Evolutionary conservation across 495 filamentous ascomycete genomes (phyloP), one percentile per base, ranked within the genome.

Genomic region (Penicillium odoratum): DNA sequence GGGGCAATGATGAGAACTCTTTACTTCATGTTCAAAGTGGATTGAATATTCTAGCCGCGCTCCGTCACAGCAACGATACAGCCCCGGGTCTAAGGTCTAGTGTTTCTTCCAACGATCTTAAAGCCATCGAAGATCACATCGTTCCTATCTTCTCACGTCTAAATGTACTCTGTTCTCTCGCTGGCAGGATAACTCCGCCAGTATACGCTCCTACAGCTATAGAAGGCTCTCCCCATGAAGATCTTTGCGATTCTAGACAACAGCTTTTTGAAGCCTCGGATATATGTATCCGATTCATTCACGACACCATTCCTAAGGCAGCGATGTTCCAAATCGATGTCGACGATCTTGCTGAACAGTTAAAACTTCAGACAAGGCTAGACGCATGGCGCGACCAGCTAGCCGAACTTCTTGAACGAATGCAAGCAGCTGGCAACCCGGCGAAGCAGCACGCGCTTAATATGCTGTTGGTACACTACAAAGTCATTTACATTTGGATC

Each of bases 121-220:
- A 51, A 38, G n/a, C 31, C 31, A 51, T 51, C 48, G 48, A 51
- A 51, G 48, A 36, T 51, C 30, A 51, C 7, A 51, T 51, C n/a
- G 4, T 51, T 40, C 48, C 48, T 30, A 34, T 51, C 6, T 51
- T 51, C 31, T 51, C 48, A 38, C 48, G 48, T 38, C 48, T 51
- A 16, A 51, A 34, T 51, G 31, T 51, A 21, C 48, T 51, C 31
- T 51, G 48, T 36, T 51, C 48, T 51, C 48, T 51, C 29, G 48
- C 48, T 51, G 48, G 48, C 48, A 51, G n/a, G 15, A 36, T 51
- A 8, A 51, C 16, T 8, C 48, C 48, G 18, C 48, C 48, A 36
- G 18, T 51, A 40, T 51, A 51, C 48, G 31, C 29, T 26, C 30
- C 48, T 25, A 51, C n/a, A 34, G 15, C 48, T 51, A 51, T 25